Evolutionary conservation across 805 yeast genomes (phyloP).

Genomic region (Kuraishia piskuri): DNA sequence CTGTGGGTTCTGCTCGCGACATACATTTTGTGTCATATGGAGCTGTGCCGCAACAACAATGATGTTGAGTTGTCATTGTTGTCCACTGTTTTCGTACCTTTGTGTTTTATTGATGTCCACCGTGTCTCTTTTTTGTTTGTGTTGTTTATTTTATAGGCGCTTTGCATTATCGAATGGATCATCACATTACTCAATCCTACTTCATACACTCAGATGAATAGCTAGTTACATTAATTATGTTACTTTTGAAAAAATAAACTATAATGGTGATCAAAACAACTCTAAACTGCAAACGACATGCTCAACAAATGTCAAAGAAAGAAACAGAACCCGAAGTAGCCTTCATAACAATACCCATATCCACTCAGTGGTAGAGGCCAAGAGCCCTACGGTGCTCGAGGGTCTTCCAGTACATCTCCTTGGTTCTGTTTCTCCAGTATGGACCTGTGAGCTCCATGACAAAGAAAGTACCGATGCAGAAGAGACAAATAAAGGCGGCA

Average conservation of each 20-base stretch:
- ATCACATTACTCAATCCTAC: neutral
- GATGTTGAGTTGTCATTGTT: neutral
- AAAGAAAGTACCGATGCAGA: slow-evolving; percentile 35
- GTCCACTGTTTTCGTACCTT: neutral
- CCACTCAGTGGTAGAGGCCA: slow-evolving; percentile 1
- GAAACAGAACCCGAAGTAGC: neutral
- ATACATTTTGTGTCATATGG: neutral
- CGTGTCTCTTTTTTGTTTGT: neutral
- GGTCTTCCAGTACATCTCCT: slow-evolving; percentile 24
- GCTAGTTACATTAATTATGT: too few relatives aligned
- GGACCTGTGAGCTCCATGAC: slow-evolving; percentile 27
- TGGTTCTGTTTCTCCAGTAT: slow-evolving; percentile 26
- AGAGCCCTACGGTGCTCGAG: slow-evolving; percentile 1
- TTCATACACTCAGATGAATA: neutral
- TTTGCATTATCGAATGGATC: neutral
- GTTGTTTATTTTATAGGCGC: neutral
- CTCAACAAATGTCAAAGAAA: too few relatives aligned
- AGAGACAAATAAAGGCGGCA: slow-evolving; percentile 43
- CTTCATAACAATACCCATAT: neutral
- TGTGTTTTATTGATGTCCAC: neutral
- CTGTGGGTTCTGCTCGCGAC: neutral
- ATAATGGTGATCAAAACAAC: too few relatives aligned
- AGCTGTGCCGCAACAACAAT: neutral
- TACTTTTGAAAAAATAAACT: neutral
- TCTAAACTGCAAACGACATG: neutral